Evolutionary conservation across 495 filamentous ascomycete genomes (phyloP), one percentile per base, ranked within the genome.

Genomic region (Poronia punctata): DNA sequence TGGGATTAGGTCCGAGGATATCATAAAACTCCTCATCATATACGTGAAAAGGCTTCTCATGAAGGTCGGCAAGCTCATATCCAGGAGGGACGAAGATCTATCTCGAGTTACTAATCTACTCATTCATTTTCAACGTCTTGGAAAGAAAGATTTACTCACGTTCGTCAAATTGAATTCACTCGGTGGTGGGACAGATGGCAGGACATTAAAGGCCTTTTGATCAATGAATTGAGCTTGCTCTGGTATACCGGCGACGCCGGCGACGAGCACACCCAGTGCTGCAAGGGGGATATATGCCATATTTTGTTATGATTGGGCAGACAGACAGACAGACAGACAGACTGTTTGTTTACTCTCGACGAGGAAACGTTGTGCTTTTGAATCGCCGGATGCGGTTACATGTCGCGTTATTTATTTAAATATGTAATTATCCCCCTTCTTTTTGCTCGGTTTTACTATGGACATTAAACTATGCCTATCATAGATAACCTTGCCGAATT

Each of bases 1-100:
- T 65, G 1, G 68, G 66, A 31, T 66, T 64, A 2, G 55, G 19
- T 0, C 68, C 68, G 19, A 70, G 50, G 29, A 71, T 60, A 19
- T 61, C 55, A 18, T 61, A 52, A 30, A 71, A 71, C 26, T 63
- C 66, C 6, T 61, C 59, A 20, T 70, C 59, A 35, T 68, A 70
- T 29, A 70, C 50, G 41, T 71, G 68, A 40, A 71, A 71, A 1
- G 68, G 68, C 41, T 59, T 62, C 8, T 56, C 58, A 1, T 32
- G 27, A 9, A 70, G 52, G 5, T 43, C 48, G 23, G 50, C 50
- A 5, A 47, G 36, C 14, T 57, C 60, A 15, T 57, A 48, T 35
- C 53, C 55, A n/a, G 53, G 67, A 2, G 55, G 63, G 21, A 54
- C 35, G 24, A 66, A 68, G 19, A 57, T 31, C 61, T 67, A 21